Percentiles rank a stretch among this genome's conserved stretches.
phyloP scores from a whole-genome alignment of 768 basidiomycete genomes.

The Astraeus odoratus region DNA sequence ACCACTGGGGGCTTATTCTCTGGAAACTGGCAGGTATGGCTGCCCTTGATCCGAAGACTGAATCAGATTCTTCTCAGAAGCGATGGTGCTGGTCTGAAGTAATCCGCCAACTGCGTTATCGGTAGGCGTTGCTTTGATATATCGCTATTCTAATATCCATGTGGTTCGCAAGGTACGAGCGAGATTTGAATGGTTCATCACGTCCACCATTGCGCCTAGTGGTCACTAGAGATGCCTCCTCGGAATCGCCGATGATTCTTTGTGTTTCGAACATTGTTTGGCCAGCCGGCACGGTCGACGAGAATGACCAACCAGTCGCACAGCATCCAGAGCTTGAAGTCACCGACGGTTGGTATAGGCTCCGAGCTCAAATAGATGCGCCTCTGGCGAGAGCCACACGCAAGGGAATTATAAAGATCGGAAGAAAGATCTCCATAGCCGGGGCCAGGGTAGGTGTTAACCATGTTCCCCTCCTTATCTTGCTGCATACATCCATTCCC shows the following conservation, averaged over 20 bases:
- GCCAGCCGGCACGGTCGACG: constrained; percentile 32
- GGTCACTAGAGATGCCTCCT: constrained; percentile 74
- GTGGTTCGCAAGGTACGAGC: constrained; percentile 62
- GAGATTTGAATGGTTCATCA: constrained; percentile 70
- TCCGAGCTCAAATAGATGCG: constrained; percentile 70
- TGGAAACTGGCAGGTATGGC: constrained; percentile 95
- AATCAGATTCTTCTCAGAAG: constrained; percentile 36
- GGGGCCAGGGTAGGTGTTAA: constrained; percentile 63
- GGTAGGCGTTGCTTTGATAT: constrained; percentile 39
- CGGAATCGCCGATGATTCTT: constrained; percentile 76
- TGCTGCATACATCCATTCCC: background rate
- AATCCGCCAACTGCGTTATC: constrained; percentile 75
- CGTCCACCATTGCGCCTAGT: constrained; percentile 81
- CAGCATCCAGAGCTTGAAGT: constrained; percentile 67
- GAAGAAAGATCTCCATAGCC: constrained; percentile 75
- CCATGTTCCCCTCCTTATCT: background rate
- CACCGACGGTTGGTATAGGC: constrained; percentile 96
- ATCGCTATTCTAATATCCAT: constrained; percentile 1
- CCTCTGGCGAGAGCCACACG: constrained; percentile 65
- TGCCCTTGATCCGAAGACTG: constrained; percentile 58
- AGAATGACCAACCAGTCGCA: constrained; percentile 31
- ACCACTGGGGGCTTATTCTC: constrained; percentile 84
- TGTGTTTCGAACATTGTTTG: constrained; percentile 72
- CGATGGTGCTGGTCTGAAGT: constrained; percentile 84
- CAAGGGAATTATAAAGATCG: constrained; percentile 60